Evolutionary conservation across 202 grass and related monocot genomes (phyloP).

Genomic region (Setaria viridis): DNA sequence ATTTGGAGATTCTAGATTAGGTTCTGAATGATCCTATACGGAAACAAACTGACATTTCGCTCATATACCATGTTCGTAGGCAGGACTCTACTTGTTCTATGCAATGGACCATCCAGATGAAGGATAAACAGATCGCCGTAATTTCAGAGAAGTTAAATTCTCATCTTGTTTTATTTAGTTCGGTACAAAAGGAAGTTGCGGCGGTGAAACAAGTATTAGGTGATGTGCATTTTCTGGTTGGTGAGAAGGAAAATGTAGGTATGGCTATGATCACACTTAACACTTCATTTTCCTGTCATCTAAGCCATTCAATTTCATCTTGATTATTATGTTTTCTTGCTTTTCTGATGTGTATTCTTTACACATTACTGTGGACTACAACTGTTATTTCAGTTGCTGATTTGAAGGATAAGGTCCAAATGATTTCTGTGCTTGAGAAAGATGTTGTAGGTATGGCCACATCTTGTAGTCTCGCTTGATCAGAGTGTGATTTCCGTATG

Average conservation of each 20-base stretch:
- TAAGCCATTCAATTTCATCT: slow-evolving; percentile 16
- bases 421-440: slow-evolving; percentile 76
- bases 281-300: slow-evolving; percentile 15
- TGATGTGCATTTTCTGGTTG: slow-evolving; percentile 63
- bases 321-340: slow-evolving; percentile 27
- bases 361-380: slow-evolving; percentile 2
- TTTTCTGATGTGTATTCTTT: slow-evolving; percentile 1
- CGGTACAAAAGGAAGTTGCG: slow-evolving; percentile 74
- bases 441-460: slow-evolving; percentile 73
- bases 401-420: slow-evolving; percentile 75
- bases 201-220: slow-evolving; percentile 58
- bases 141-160: slow-evolving; percentile 79
- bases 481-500: slow-evolving; percentile 26
- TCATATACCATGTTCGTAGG: slow-evolving; percentile 49
- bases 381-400: slow-evolving; percentile 60
- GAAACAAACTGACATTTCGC: slow-evolving; percentile 28
- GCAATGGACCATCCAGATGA: slow-evolving; percentile 72
- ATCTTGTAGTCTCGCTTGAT: slow-evolving; percentile 17
- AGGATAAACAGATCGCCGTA: slow-evolving; percentile 73
- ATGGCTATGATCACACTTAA: slow-evolving; percentile 39
- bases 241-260: slow-evolving; percentile 84
- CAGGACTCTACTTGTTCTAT: slow-evolving; percentile 89
- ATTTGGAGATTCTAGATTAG: slow-evolving; percentile 10
- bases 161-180: slow-evolving; percentile 74
- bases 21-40: slow-evolving; percentile 26